phyloP scores from a whole-genome alignment of 805 yeast genomes.

The Myxozyma monticola region DNA sequence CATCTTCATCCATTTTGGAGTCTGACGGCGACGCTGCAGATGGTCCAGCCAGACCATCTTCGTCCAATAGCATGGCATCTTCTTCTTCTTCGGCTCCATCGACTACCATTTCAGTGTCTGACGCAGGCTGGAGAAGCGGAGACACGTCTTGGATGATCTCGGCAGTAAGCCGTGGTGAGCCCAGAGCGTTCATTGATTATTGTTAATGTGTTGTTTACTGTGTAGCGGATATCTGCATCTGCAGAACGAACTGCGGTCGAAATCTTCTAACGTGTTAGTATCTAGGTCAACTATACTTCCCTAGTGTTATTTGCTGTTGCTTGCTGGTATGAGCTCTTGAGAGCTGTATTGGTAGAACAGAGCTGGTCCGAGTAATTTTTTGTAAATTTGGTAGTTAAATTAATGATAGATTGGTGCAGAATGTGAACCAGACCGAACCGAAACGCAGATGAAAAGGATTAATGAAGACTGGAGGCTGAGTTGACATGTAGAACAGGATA shows the following conservation, averaged over 20 bases:
- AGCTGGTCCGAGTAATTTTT: neutral
- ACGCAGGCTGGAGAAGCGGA: no score
- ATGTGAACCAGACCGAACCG: neutral
- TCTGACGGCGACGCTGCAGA: constrained; percentile 2
- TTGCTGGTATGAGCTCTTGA: neutral
- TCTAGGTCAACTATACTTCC: no score
- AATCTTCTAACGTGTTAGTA: no score
- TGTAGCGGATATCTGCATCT: no score
- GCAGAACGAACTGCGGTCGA: no score
- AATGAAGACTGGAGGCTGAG: neutral
- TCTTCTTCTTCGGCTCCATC: constrained; percentile 3
- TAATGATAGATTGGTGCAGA: neutral
- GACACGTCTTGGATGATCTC: no score
- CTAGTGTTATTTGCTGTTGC: no score
- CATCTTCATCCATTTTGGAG: constrained; percentile 3
- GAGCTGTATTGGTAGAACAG: neutral
- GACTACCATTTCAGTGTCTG: constrained; percentile 4
- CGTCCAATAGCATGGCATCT: constrained; percentile 4
- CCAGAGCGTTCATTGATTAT: no score
- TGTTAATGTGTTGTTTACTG: no score
- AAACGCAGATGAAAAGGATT: neutral
- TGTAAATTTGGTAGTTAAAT: neutral
- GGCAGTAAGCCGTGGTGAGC: no score
- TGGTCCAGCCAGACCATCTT: neutral
- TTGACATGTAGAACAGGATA: neutral